Conservation (phyloP, 495 filamentous ascomycete species). For the Penicillium flavigenum region DNA sequence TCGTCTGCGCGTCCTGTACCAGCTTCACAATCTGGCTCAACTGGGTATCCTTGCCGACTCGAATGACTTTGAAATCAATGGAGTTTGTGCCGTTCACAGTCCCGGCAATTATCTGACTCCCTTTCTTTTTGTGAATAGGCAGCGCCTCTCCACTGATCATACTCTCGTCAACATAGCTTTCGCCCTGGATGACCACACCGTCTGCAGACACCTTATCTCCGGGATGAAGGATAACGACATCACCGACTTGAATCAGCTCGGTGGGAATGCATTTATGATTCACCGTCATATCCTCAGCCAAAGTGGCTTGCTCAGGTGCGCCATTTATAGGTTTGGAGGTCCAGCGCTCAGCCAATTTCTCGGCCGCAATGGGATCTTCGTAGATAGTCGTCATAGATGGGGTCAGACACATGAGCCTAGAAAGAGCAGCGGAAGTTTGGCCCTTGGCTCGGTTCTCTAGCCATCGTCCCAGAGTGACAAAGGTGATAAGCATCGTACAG, state of each 20-base stretch:
- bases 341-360: constrained; percentile 84
- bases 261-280: constrained; percentile 87
- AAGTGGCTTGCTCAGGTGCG: constrained; percentile 44
- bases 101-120: constrained; percentile 81
- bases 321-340: constrained; percentile 21
- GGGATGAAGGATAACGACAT: constrained; percentile 88
- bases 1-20: constrained; percentile 95
- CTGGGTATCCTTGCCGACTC: constrained; percentile 92
- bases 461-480: constrained; percentile 88
- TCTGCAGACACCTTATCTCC: constrained; percentile 98
- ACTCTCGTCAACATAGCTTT: constrained; percentile 93
- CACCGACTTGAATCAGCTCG: constrained; percentile 90
- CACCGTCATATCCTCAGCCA: constrained; percentile 53
- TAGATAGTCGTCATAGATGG: constrained; percentile 98
- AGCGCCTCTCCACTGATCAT: constrained; percentile 98
- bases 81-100: constrained; percentile 94
- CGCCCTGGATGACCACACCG: constrained; percentile 79
- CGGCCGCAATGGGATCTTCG: constrained; percentile 90
- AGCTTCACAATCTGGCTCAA: constrained; percentile 96
- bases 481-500: constrained; percentile 97
- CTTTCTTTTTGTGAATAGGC: constrained; percentile 84
- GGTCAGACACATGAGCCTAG: constrained; percentile 90
- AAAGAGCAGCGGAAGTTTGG: constrained; percentile 92
- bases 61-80: constrained; percentile 88
- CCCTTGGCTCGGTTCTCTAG: constrained; percentile 95